Percentiles rank a stretch among this genome's conserved stretches.
Conservation (phyloP, 345 rosid genomes). For the Clarkia xantiana region DNA sequence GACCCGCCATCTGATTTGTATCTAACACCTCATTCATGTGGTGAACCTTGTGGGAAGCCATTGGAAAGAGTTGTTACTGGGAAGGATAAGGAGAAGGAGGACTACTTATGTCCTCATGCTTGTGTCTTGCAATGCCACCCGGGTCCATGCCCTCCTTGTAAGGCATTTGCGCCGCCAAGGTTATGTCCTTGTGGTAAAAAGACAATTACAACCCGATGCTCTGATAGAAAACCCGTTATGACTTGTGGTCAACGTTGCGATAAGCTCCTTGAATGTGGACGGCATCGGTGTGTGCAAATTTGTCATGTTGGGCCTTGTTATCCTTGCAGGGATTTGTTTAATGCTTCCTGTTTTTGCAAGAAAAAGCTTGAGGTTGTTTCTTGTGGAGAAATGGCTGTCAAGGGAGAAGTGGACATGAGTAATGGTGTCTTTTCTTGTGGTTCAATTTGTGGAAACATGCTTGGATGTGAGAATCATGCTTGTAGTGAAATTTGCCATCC, state of each 20-base stretch:
- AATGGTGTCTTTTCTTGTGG: constrained; percentile 70
- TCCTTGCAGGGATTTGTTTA: constrained; percentile 53
- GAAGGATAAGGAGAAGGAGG: constrained; percentile 22
- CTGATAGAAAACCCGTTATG: constrained; percentile 55
- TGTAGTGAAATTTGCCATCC: constrained; percentile 71
- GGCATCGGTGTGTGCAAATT: constrained; percentile 52
- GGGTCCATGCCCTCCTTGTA: constrained; percentile 98
- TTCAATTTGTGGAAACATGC: constrained; percentile 45
- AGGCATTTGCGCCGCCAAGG: constrained; percentile 78
- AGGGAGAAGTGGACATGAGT: constrained; percentile 59
- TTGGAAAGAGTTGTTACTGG: constrained; percentile 46
- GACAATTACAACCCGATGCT: constrained; percentile 67
- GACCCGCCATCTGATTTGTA: constrained; percentile 90
- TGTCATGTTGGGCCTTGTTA: constrained; percentile 85
- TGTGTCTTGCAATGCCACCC: constrained; percentile 98
- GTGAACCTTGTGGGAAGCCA: constrained; percentile 92
- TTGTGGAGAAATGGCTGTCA: constrained; percentile 73
- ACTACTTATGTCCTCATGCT: constrained; percentile 69
- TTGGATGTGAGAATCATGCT: constrained; percentile 57
- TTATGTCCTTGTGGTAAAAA: constrained; percentile 85
- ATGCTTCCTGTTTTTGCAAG: constrained; percentile 79
- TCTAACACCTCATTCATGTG: constrained; percentile 95
- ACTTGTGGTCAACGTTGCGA: constrained; percentile 67
- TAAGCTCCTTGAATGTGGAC: constrained; percentile 61
- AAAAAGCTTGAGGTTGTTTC: constrained; percentile 53